These are phyloP conservation scores for Fraxinus dipetala DNA, from an alignment of 305 asterid species.

Conservation along the genomic window DNA sequence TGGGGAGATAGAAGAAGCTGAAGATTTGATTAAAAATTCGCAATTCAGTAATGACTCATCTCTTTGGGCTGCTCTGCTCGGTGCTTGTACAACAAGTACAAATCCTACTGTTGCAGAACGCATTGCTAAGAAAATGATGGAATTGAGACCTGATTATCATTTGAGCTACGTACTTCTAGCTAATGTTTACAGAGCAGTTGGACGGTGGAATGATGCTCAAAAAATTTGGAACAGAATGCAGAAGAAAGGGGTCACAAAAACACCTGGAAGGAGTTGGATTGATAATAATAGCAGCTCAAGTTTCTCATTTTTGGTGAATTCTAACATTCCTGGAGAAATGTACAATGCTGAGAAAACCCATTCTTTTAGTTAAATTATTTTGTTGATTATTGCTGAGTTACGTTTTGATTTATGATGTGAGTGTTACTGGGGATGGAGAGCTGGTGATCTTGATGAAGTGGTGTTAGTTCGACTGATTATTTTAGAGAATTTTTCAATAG, in stretches of 20 bases:
- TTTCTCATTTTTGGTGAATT: constrained; percentile 13
- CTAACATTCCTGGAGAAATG: constrained; percentile 11
- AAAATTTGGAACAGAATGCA: constrained; percentile 55
- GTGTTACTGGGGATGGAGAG: not conserved
- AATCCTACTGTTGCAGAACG: constrained; percentile 59
- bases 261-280: constrained; percentile 85
- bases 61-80: constrained; percentile 79
- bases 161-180: constrained; percentile 78
- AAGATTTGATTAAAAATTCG: constrained; percentile 48
- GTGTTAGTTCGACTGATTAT: not conserved
- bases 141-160: constrained; percentile 75
- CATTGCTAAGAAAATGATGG: constrained; percentile 63
- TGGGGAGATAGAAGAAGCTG: constrained; percentile 75
- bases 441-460: not conserved
- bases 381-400: not conserved
- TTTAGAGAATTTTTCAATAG: not conserved
- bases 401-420: not conserved
- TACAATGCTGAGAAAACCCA: constrained; percentile 9
- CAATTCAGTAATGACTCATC: constrained; percentile 44
- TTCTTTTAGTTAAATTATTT: not conserved
- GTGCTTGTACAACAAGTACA: constrained; percentile 66
- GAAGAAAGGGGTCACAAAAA: constrained; percentile 52
- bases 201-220: constrained; percentile 79
- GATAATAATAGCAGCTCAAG: constrained; percentile 34
- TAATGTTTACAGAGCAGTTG: constrained; percentile 66